Evolutionary conservation across 108 stramenopile genomes (phyloP).

Genomic region (Conticribra weissflogii): DNA sequence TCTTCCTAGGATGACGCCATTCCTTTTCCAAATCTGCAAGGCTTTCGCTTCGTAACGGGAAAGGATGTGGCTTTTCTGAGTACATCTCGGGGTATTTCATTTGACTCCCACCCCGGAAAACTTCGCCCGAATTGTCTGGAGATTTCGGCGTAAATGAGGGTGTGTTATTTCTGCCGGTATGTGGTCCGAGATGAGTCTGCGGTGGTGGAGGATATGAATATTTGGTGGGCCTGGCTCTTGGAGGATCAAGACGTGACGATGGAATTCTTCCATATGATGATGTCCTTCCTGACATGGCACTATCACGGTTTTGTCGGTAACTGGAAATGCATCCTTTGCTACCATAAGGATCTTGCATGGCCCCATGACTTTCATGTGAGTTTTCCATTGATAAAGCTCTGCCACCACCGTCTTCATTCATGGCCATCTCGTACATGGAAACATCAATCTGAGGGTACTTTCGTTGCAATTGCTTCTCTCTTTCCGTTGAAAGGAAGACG

Average conservation of each 20-base stretch:
- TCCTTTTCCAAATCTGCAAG: no score
- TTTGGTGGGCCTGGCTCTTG: background rate
- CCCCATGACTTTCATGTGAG: no score
- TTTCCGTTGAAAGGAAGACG: constrained; percentile 61
- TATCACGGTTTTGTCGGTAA: no score
- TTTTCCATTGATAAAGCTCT: background rate
- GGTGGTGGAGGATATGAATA: constrained; percentile 5
- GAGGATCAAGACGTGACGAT: background rate
- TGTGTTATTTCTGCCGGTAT: background rate
- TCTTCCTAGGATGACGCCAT: no score
- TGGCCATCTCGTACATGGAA: constrained; percentile 1
- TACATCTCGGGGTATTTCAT: background rate
- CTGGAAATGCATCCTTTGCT: no score
- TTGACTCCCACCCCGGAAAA: constrained; percentile 32
- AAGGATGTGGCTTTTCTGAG: no score
- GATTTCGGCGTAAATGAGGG: background rate
- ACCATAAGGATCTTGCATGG: no score
- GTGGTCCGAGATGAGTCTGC: background rate
- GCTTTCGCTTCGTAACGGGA: no score
- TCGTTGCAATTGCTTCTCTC: constrained; percentile 43
- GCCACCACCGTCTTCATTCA: background rate
- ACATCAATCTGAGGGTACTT: constrained; percentile 7
- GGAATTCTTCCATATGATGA: background rate
- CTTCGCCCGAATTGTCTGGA: constrained; percentile 11
- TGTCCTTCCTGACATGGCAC: no score